phyloP scores from a whole-genome alignment of 441 rosid genomes.

The Omphalea diandra region DNA sequence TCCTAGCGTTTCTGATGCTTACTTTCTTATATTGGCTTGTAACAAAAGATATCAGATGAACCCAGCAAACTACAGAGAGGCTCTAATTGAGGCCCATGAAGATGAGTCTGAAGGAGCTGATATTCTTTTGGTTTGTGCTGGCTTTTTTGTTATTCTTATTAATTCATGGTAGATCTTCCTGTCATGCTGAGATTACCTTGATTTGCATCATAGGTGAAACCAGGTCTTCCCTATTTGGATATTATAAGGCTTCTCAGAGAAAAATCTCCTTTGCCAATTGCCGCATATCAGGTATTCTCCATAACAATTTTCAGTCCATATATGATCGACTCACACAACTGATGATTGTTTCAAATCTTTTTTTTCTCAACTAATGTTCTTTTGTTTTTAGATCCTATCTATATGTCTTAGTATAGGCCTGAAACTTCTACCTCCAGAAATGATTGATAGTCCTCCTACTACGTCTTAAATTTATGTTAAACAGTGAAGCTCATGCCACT shows the following conservation, averaged over 20 bases:
- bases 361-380: neutral
- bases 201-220: conserved; percentile 68
- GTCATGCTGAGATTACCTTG: conserved; percentile 21
- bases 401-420: neutral
- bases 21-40: conserved; percentile 24
- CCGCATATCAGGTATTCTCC: conserved; percentile 99
- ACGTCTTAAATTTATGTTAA: neutral
- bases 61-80: conserved; percentile 92
- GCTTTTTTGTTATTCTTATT: conserved; percentile 15
- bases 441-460: neutral
- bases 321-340: neutral
- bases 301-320: neutral
- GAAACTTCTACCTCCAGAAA: neutral
- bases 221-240: conserved; percentile 97
- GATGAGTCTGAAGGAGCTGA: conserved; percentile 99
- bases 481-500: neutral
- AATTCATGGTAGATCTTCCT: conserved; percentile 3
- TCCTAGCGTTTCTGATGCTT: neutral
- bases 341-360: neutral
- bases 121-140: conserved; percentile 71
- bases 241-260: conserved; percentile 87
- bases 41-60: conserved; percentile 93
- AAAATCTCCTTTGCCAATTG: conserved; percentile 79
- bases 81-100: conserved; percentile 79
- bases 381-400: neutral